Base-by-base conservation (phyloP, 208 protist species). In the Wallacemonas sp. region DNA sequence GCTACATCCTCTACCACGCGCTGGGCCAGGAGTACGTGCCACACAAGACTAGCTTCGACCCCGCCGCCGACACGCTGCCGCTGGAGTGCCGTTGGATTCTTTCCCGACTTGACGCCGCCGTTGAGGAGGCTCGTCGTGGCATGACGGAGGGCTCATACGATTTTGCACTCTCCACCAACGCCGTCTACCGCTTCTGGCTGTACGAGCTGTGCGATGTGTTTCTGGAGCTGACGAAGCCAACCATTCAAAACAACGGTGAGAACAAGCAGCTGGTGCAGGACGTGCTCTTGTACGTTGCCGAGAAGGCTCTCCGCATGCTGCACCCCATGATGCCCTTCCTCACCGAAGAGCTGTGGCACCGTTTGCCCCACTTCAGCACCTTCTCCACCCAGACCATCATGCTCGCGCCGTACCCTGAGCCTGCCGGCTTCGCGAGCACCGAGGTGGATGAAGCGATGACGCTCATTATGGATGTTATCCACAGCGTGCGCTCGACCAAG, bases 321-420 rank as follows among this genome's bases (percentile, higher is more conserved):
- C 98, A 99, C 75, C 99, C 99, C 33, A 98, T 99, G 81, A 99
- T 99, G 98, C 99, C 99, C 24, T 99, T 98, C 72, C 66, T 99
- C 31, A 99, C 98, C 21, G 99, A 99, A 88, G 98, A 99, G 75
- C 70, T 99, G 1, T 99, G 97, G 94, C 98, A 99, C 77, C 89
- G 82, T 41, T 76, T 98, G 59, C 95, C 95, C 11, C 79, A 95
- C 74, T 91, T 86, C 71, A 67, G 44, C 59, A 91, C 64, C 49
- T 98, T 79, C 82, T 68, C 42, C 2, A 75, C 56, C 28, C 66
- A 95, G 38, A 82, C 76, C 11, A 97, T 97, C 70, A 97, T 97
- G 91, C 75, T 97, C 15, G 81, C 87, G 0, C 70, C 80, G 44
- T 97, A 97, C 69, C 93, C 94, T 15, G 59, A 74, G 31, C 42